Evolutionary conservation across 768 basidiomycete genomes (phyloP).

Genomic region (Leccinellum albellum): DNA sequence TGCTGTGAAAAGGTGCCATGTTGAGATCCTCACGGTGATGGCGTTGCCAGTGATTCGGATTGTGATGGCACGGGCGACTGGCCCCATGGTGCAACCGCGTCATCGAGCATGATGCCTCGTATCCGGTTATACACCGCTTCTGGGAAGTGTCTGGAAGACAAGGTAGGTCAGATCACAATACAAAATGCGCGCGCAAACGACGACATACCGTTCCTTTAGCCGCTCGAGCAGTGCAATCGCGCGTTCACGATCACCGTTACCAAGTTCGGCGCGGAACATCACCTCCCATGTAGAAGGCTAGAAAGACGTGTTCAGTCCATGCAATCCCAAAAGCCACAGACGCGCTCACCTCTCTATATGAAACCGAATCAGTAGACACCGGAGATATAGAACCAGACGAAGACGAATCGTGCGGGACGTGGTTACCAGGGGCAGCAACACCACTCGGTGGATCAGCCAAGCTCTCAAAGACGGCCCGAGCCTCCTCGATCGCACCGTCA

Average conservation of each 20-base stretch:
- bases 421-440: constrained; percentile 86
- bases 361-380: constrained; percentile 39
- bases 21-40: neutral
- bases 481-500: constrained; percentile 62
- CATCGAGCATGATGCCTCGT: constrained; percentile 75
- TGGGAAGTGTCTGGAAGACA: constrained; percentile 58
- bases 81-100: constrained; percentile 48
- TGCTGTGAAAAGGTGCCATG: neutral
- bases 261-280: constrained; percentile 91
- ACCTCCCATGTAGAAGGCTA: constrained; percentile 93
- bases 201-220: constrained; percentile 60
- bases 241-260: constrained; percentile 64
- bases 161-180: neutral
- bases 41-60: neutral
- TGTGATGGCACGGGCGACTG: constrained; percentile 18
- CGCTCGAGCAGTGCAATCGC: constrained; percentile 70
- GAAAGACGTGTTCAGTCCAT: neutral
- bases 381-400: constrained; percentile 29
- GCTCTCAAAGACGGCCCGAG: constrained; percentile 75
- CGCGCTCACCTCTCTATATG: constrained; percentile 29
- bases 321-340: neutral
- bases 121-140: constrained; percentile 77
- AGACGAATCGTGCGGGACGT: constrained; percentile 57
- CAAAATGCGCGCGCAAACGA: neutral
- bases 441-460: constrained; percentile 79